These are phyloP conservation scores for Venturia carpophila DNA, from an alignment of 2,329 filamentous ascomycete species.

Conservation along the genomic window DNA sequence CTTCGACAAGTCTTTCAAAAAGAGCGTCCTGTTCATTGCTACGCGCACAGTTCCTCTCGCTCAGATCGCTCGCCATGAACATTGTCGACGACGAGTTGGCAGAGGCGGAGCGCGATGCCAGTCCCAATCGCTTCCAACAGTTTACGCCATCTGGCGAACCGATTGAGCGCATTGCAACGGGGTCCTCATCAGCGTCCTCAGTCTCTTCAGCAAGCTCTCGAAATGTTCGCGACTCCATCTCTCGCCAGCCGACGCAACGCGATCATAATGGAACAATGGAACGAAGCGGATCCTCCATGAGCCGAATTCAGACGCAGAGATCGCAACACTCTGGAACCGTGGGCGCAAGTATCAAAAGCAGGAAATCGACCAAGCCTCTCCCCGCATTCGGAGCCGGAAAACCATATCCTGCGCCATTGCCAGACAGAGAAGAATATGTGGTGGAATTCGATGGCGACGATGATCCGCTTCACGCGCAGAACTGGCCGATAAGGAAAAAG, in stretches of 20 bases:
- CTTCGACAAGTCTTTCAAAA: neutral
- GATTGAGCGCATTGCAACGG: conserved; percentile 16
- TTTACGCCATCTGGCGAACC: conserved; percentile 15
- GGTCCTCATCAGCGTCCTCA: conserved; percentile 14
- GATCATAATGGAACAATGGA: neutral
- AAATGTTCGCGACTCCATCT: neutral
- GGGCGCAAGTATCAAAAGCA: conserved; percentile 45
- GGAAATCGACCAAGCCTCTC: conserved; percentile 45
- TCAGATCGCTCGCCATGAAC: conserved; percentile 5
- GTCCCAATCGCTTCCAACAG: conserved; percentile 14
- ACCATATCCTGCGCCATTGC: conserved; percentile 61
- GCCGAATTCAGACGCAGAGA: conserved; percentile 61
- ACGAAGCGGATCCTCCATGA: conserved; percentile 42
- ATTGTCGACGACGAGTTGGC: conserved; percentile 12
- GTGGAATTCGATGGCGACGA: conserved; percentile 75
- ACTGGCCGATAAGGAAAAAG: conserved; percentile 78
- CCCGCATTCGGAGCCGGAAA: conserved; percentile 68
- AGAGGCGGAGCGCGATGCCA: conserved; percentile 15
- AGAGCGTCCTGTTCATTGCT: neutral
- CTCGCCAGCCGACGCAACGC: conserved; percentile 4
- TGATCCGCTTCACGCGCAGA: conserved; percentile 79
- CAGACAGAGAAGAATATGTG: conserved; percentile 67
- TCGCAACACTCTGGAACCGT: conserved; percentile 67
- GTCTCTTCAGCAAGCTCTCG: neutral
- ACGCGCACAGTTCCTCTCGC: neutral